Percentiles rank a stretch among this genome's conserved stretches.
Evolutionary conservation across 345 rosid genomes (phyloP).

Genomic region (Salix purpurea): DNA sequence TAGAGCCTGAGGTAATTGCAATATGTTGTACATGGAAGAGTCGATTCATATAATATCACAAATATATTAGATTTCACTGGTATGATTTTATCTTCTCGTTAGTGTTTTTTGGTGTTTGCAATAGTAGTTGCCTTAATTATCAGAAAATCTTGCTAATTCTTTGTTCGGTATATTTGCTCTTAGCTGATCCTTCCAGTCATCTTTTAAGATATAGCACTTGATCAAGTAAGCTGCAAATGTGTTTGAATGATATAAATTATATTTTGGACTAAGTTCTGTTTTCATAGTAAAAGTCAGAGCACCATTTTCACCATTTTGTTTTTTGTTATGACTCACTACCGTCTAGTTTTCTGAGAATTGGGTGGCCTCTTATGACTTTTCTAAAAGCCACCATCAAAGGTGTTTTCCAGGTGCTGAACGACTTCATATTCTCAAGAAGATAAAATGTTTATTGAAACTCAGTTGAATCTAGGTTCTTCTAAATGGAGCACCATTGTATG

Average conservation of each 20-base stretch:
- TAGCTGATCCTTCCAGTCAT: neutral
- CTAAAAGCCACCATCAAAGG: neutral
- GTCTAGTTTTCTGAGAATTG: neutral
- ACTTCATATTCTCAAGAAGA: neutral
- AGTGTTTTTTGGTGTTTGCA: neutral
- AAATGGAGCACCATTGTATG: neutral
- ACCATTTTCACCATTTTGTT: no score
- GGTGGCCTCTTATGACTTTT: neutral
- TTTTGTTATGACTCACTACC: no score
- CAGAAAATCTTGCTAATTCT: neutral
- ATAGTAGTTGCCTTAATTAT: neutral
- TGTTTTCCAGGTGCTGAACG: neutral
- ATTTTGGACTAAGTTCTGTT: no score
- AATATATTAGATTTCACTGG: neutral
- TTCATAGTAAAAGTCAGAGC: no score
- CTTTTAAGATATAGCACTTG: neutral
- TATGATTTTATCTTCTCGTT: neutral
- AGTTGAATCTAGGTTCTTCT: neutral
- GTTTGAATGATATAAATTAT: neutral
- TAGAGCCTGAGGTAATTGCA: conserved; percentile 72
- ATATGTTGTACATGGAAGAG: neutral
- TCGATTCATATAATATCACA: neutral
- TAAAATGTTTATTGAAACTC: neutral
- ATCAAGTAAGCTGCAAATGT: neutral
- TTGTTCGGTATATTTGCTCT: neutral